Evolutionary conservation across 192 early-diverging fungal species (phyloP), one percentile per base, ranked within the genome.

Genomic region (Jimgerdemannia flammicorona): DNA sequence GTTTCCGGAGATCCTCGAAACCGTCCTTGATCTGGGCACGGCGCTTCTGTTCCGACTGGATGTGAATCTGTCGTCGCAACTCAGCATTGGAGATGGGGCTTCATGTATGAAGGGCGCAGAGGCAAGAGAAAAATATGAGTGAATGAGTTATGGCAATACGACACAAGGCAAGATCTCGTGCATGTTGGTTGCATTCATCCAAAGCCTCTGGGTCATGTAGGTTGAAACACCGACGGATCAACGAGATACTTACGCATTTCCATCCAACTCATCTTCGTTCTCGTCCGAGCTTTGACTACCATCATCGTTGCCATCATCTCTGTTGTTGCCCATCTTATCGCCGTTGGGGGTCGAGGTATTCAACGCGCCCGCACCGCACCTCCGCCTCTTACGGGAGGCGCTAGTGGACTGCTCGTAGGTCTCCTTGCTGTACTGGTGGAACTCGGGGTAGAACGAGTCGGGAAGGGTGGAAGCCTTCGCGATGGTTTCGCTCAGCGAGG

Each of bases 11-110:
- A 29, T 29, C 29, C 29, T 29, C 29, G 1, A 29, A 29, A 29
- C 81, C 81, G 17, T 77, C 74, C 67, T 82, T 82, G 59, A 82
- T 82, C 66, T 82, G 78, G 8, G 81, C 81, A 59, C 78, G 66
- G 69, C 78, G 78, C 67, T 79, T 82, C 66, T 82, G 81, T 29
- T 79, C 78, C 39, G 73, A 74, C 66, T 83, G 81, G 39, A 83
- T 79, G 63, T 83, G 81, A 40, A 82, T 76, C 74, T 77, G 81
- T 41, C 77, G 75, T 3, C 81, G 79, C 49, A 80, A 67, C 63
- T 83, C 81, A 54, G 78, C 49, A 14, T 59, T 59, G 14, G 49
- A 59, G 49, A 59, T 59, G 49, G 49, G 49, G 49, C 49, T 59
- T 73, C 44, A 64, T 44, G 18, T 29, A 10, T 40, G 8, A 68